Evolutionary conservation across 2,329 filamentous ascomycete genomes (phyloP).

Genomic region (Fonsecaea pedrosoi): DNA sequence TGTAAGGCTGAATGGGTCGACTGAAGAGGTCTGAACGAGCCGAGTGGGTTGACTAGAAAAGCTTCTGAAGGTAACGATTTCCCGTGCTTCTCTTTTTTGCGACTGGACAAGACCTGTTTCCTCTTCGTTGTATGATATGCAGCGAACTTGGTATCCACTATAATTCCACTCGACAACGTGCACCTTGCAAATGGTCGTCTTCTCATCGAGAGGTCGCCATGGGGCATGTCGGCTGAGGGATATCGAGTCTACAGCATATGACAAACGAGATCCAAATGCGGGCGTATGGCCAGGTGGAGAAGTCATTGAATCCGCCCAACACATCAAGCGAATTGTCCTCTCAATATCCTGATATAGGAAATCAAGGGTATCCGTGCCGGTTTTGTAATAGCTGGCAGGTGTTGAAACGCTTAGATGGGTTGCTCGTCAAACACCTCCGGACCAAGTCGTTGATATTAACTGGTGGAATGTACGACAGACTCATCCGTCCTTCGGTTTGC

Average conservation of each 20-base stretch:
- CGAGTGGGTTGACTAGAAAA: background rate
- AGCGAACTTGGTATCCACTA: too few relatives aligned
- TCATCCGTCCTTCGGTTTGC: slow-evolving; percentile 66
- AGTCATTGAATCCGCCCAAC: too few relatives aligned
- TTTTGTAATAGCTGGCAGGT: background rate
- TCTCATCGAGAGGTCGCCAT: too few relatives aligned
- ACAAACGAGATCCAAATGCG: too few relatives aligned
- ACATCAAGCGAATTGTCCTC: background rate
- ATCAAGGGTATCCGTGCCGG: background rate
- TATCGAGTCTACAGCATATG: too few relatives aligned
- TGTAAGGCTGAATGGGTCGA: background rate
- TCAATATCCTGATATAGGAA: background rate
- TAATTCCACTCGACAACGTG: too few relatives aligned
- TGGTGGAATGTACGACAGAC: slow-evolving; percentile 65
- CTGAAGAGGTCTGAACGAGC: background rate
- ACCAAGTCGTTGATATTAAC: slow-evolving; percentile 66
- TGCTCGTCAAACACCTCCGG: slow-evolving; percentile 62
- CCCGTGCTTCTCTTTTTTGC: background rate
- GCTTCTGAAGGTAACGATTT: background rate
- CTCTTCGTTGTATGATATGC: too few relatives aligned
- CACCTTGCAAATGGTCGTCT: too few relatives aligned
- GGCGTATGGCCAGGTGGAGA: too few relatives aligned
- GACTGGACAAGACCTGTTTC: background rate
- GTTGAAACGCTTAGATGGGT: background rate
- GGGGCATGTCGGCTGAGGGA: too few relatives aligned